These are phyloP conservation scores for Alternaria burnsii DNA, from an alignment of 2,329 filamentous ascomycete genomes.

Conservation along the genomic window DNA sequence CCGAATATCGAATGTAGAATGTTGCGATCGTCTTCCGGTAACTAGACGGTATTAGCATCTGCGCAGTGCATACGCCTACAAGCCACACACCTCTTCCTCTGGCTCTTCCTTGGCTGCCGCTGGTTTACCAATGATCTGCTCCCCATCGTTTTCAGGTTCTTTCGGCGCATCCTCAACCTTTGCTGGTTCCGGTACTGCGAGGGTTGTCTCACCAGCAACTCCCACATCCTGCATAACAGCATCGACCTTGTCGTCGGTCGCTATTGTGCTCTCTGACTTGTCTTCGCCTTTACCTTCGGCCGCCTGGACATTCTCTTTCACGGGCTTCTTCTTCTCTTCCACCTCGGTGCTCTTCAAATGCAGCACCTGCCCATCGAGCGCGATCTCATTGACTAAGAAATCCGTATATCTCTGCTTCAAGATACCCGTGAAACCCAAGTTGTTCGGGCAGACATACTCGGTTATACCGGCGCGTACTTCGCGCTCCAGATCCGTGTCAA, in stretches of 20 bases:
- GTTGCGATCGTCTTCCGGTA: conserved; percentile 51
- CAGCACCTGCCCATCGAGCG: conserved; percentile 76
- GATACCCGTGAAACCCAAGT: conserved; percentile 68
- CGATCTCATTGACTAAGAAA: conserved; percentile 91
- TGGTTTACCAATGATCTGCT: background rate
- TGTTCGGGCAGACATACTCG: conserved; percentile 66
- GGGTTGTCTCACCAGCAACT: conserved; percentile 24
- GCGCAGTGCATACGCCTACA: background rate
- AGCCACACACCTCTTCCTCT: conserved; percentile 25
- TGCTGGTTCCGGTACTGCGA: conserved; percentile 7
- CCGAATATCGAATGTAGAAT: conserved; percentile 61
- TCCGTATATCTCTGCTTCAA: conserved; percentile 85
- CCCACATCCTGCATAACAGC: conserved; percentile 28
- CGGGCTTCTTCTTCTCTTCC: conserved; percentile 26
- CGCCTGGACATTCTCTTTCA: conserved; percentile 26
- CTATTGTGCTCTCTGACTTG: conserved; percentile 14
- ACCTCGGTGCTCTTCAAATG: conserved; percentile 67
- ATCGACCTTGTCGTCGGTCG: conserved; percentile 35
- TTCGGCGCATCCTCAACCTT: background rate
- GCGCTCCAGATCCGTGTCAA: conserved; percentile 47
- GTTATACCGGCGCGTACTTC: conserved; percentile 67
- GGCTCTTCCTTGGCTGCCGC: conserved; percentile 19
- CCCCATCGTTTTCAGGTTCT: conserved; percentile 18
- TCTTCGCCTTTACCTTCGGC: conserved; percentile 19
- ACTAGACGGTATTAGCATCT: conserved; percentile 28